Conservation (phyloP, 345 rosid species). For the Rubroshorea leprosula region DNA sequence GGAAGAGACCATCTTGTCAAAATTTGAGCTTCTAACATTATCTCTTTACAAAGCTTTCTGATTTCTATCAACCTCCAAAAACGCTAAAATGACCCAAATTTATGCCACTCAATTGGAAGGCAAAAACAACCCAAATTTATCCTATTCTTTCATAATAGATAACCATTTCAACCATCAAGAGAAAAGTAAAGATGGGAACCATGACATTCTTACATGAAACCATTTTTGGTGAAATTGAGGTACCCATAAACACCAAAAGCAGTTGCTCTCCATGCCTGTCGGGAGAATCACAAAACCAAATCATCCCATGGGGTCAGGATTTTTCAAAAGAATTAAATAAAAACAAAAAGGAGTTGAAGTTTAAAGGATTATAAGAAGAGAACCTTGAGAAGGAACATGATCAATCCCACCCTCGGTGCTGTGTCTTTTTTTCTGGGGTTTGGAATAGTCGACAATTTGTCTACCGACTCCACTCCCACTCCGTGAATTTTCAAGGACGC, state of each 20-base stretch:
- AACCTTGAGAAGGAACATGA: conserved; percentile 76
- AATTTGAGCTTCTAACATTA: conserved; percentile 1
- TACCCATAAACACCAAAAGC: conserved; percentile 76
- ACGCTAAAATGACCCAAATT: not conserved
- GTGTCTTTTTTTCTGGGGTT: no score
- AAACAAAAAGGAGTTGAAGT: no score
- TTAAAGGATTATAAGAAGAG: not conserved
- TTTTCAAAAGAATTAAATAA: not conserved
- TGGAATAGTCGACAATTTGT: not conserved
- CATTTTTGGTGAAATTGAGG: conserved; percentile 75
- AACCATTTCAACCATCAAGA: not conserved
- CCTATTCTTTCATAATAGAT: not conserved
- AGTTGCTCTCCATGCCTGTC: conserved; percentile 71
- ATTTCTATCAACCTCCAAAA: not conserved
- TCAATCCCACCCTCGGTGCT: no score
- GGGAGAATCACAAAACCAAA: not conserved
- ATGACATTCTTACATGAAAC: conserved; percentile 79
- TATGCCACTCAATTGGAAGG: not conserved
- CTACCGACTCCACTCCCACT: not conserved
- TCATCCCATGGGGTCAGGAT: not conserved
- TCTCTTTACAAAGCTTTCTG: not conserved
- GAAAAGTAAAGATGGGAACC: no score
- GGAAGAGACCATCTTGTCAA: not conserved
- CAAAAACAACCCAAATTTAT: not conserved
- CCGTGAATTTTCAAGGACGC: not conserved